Conservation (phyloP, 202 grass and related monocot genomes). For the Carex sylvatica region DNA sequence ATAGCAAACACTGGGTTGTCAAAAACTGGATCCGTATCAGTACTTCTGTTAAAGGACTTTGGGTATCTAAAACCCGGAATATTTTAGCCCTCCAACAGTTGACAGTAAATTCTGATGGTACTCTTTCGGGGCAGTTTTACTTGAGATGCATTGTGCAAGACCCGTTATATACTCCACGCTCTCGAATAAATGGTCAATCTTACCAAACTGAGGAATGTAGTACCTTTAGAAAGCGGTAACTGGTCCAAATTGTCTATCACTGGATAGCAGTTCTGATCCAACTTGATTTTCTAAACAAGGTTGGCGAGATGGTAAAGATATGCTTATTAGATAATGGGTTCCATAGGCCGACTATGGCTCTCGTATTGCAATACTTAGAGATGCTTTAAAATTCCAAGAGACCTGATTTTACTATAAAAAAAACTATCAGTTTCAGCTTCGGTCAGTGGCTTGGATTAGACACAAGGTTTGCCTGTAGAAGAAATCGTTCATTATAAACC, state of each 20-base stretch:
- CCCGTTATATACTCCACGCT: conserved; percentile 53
- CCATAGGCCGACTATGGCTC: conserved; percentile 36
- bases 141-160: conserved; percentile 66
- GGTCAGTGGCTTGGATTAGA: no score
- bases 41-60: conserved; percentile 77
- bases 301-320: conserved; percentile 64
- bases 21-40: conserved; percentile 63
- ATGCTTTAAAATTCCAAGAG: conserved; percentile 48
- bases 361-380: conserved; percentile 71
- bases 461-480: not conserved
- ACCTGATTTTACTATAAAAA: no score
- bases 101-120: conserved; percentile 82
- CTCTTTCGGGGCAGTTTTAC: conserved; percentile 77
- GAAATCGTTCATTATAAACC: not conserved
- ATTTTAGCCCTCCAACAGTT: conserved; percentile 66
- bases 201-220: conserved; percentile 57
- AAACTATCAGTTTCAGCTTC: no score
- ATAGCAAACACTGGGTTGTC: no score
- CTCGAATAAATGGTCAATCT: conserved; percentile 64
- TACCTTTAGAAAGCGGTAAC: conserved; percentile 31
- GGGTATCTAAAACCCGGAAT: conserved; percentile 71
- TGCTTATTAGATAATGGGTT: conserved; percentile 62
- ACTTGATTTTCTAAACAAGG: conserved; percentile 42
- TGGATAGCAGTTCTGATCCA: conserved; percentile 41
- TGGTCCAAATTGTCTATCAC: conserved; percentile 50